Evolutionary conservation across 176 grass and related monocot species (phyloP).

Genomic region (Carex kokanica): DNA sequence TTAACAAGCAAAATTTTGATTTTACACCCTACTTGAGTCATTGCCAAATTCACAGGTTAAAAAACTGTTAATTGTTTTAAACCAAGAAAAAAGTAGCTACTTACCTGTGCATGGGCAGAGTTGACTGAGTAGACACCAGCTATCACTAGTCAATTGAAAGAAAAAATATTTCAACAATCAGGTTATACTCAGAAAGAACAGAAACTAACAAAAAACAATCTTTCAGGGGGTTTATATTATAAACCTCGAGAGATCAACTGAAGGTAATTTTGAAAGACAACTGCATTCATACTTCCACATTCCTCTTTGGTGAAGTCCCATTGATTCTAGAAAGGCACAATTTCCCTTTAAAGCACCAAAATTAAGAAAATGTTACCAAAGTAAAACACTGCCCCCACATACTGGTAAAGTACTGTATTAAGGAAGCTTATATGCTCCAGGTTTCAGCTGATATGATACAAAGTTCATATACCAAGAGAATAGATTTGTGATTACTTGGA

Average conservation of each 20-base stretch:
- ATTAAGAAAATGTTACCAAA: background rate
- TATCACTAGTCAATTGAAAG: conserved; percentile 25
- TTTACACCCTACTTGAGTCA: background rate
- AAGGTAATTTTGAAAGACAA: conserved; percentile 44
- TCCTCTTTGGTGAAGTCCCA: conserved; percentile 68
- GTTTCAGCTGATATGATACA: background rate
- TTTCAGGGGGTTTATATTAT: conserved; percentile 13
- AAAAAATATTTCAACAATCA: conserved; percentile 17
- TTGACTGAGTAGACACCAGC: conserved; percentile 65
- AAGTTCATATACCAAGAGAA: background rate
- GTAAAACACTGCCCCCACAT: background rate
- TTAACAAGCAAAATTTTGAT: conserved; percentile 23
- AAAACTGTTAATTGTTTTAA: conserved; percentile 16
- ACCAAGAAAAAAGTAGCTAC: background rate
- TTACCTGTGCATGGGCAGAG: conserved; percentile 83
- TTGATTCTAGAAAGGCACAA: conserved; percentile 53
- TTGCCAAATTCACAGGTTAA: background rate
- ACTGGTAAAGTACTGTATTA: background rate
- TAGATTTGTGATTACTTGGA: conserved; percentile 30
- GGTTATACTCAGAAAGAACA: background rate
- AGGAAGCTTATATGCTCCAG: background rate
- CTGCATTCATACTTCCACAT: conserved; percentile 81
- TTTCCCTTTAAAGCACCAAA: conserved; percentile 33
- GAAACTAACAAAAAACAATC: background rate
- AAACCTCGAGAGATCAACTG: conserved; percentile 43